Evolutionary conservation across 306 rosid species (phyloP).

Genomic region (Astragalus membranaceus): DNA sequence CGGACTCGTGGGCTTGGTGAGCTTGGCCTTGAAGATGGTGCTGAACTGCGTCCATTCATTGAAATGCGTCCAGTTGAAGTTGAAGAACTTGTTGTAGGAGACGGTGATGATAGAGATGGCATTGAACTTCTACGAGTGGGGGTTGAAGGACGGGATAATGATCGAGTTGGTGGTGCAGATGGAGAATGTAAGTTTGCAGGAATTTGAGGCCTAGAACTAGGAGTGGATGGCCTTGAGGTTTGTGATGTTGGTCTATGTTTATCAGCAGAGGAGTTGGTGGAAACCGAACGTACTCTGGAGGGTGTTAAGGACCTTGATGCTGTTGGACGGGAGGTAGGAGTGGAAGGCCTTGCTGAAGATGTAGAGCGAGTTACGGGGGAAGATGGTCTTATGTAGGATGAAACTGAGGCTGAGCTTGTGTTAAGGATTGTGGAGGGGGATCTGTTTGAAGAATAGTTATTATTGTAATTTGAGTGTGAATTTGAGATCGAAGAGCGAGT

Average conservation of each 20-base stretch:
- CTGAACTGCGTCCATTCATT: constrained; percentile 59
- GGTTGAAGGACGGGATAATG: constrained; percentile 79
- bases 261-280: constrained; percentile 49
- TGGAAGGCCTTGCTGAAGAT: constrained; percentile 64
- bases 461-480: constrained; percentile 49
- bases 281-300: constrained; percentile 58
- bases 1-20: constrained; percentile 82
- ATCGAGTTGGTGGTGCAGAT: constrained; percentile 44
- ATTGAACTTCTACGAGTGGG: constrained; percentile 67
- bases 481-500: constrained; percentile 66
- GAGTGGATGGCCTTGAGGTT: constrained; percentile 86
- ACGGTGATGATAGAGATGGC: constrained; percentile 44
- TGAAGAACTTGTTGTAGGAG: constrained; percentile 46
- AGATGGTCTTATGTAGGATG: constrained; percentile 83
- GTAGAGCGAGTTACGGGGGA: constrained; percentile 70
- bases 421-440: constrained; percentile 61
- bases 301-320: constrained; percentile 81
- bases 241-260: constrained; percentile 50
- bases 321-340: constrained; percentile 68
- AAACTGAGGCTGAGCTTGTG: constrained; percentile 96
- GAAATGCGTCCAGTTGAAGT: constrained; percentile 44
- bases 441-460: constrained; percentile 68
- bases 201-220: constrained; percentile 87
- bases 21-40: constrained; percentile 78
- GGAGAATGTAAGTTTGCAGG: constrained; percentile 81